A percentile compares a stretch with the other conserved stretches of the same genome.
Evolutionary conservation across 495 filamentous ascomycete genomes (phyloP).

Genomic region (Penicillium riverlandense): DNA sequence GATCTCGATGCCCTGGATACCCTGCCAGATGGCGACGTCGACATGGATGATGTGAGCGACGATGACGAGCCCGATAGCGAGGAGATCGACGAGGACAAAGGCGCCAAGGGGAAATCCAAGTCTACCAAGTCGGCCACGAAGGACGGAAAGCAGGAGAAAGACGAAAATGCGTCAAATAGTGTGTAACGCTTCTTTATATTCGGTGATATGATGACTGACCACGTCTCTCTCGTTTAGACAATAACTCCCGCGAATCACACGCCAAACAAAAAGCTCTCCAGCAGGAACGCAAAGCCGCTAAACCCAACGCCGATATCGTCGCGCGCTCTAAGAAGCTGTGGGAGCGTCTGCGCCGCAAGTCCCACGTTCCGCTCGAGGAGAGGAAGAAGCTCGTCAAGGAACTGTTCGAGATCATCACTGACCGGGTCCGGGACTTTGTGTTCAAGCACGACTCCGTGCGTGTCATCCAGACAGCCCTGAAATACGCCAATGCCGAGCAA

Average conservation of each 20-base stretch:
- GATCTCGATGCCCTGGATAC: conserved; percentile 21
- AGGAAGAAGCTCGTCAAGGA: conserved; percentile 79
- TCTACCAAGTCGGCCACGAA: conserved; percentile 5
- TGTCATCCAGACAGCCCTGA: conserved; percentile 91
- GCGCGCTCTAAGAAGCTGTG: conserved; percentile 91
- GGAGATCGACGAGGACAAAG: conserved; percentile 12
- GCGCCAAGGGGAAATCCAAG: conserved; percentile 8
- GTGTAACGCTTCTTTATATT: conserved; percentile 8
- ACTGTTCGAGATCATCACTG: conserved; percentile 84
- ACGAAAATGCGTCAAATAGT: conserved; percentile 21
- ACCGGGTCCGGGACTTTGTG: conserved; percentile 85
- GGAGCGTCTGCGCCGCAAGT: conserved; percentile 88
- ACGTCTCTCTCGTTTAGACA: conserved; percentile 8
- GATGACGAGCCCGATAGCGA: conserved; percentile 23
- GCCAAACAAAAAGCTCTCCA: conserved; percentile 84
- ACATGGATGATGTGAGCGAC: conserved; percentile 27
- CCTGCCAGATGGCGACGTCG: conserved; percentile 24
- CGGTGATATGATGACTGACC: conserved; percentile 4
- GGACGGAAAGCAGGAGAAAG: conserved; percentile 5
- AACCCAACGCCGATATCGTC: conserved; percentile 85
- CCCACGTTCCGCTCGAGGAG: conserved; percentile 79
- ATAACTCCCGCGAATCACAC: conserved; percentile 72
- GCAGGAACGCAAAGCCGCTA: conserved; percentile 83
- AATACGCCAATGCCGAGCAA: conserved; percentile 82
- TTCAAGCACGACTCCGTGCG: conserved; percentile 97